Evolutionary conservation across 139 green algal species (phyloP).

Genomic region (Spirogloea muscicola): DNA sequence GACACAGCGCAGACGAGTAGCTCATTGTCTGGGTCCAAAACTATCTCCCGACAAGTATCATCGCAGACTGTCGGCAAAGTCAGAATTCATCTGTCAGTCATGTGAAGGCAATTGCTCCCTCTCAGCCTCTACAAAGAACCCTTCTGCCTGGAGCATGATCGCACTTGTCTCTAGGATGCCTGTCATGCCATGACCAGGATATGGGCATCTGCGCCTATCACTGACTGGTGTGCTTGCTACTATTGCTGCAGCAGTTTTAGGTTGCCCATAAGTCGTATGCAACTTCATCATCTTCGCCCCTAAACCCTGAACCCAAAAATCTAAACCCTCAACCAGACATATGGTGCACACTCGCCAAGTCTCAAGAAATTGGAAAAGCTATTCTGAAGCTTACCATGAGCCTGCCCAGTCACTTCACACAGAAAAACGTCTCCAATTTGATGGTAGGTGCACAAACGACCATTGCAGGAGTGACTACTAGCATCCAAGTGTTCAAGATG

Average conservation of each 20-base stretch:
- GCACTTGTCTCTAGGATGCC: neutral
- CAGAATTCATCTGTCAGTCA: neutral
- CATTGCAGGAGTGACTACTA: slow-evolving; percentile 19
- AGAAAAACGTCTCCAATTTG: slow-evolving; percentile 43
- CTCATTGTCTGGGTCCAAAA: slow-evolving; percentile 29
- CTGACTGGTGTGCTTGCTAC: neutral
- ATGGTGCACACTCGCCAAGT: neutral
- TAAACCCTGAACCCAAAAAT: neutral
- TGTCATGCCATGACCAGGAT: neutral
- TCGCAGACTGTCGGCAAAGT: slow-evolving; percentile 37
- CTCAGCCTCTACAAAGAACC: neutral
- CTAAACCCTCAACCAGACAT: neutral
- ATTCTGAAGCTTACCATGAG: slow-evolving; percentile 12
- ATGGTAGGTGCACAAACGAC: slow-evolving; percentile 19
- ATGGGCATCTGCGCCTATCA: neutral
- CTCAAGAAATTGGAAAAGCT: neutral
- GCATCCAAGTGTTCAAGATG: neutral
- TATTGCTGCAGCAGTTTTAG: neutral
- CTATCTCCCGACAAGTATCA: slow-evolving; percentile 33
- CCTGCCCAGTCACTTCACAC: slow-evolving; percentile 37
- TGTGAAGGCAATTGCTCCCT: slow-evolving; percentile 1
- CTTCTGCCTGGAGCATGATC: too few species aligned
- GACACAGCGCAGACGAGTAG: slow-evolving; percentile 43
- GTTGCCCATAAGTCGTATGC: neutral
- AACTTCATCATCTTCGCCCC: neutral